Evolutionary conservation across 2,329 filamentous ascomycete genomes (phyloP).

Genomic region (Aspergillus spinulosporus): DNA sequence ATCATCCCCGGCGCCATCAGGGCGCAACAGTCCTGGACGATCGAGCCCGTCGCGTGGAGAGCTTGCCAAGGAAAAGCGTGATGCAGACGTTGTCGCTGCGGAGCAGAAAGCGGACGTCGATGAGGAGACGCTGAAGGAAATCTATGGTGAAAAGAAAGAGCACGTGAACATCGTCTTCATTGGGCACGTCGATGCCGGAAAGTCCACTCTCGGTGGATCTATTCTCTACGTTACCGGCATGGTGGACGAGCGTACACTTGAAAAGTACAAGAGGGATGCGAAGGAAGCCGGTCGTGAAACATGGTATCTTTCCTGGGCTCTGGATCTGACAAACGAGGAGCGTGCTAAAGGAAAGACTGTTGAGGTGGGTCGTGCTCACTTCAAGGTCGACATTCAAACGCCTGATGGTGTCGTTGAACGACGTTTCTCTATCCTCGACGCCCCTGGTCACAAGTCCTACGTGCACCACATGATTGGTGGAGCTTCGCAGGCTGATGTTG

Average conservation of each 20-base stretch:
- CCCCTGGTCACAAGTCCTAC: constrained; percentile 96
- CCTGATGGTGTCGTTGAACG: constrained; percentile 67
- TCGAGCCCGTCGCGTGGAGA: constrained; percentile 71
- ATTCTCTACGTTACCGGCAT: constrained; percentile 94
- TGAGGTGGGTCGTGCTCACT: constrained; percentile 92
- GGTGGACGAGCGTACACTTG: constrained; percentile 98
- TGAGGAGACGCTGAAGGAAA: constrained; percentile 83
- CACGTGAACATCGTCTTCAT: constrained; percentile 96
- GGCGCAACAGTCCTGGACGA: constrained; percentile 74
- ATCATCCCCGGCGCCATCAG: constrained; percentile 79
- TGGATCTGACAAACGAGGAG: constrained; percentile 96
- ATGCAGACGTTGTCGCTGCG: constrained; percentile 80
- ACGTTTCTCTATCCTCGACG: constrained; percentile 93
- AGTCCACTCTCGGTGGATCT: constrained; percentile 91
- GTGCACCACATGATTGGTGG: constrained; percentile 98
- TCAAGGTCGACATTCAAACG: constrained; percentile 66
- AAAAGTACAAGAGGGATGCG: constrained; percentile 96
- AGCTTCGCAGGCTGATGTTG: constrained; percentile 88
- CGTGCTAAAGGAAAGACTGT: constrained; percentile 96
- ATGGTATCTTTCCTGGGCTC: constrained; percentile 98
- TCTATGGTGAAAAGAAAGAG: constrained; percentile 78
- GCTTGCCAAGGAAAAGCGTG: constrained; percentile 59
- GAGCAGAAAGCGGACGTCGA: constrained; percentile 79
- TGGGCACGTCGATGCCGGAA: constrained; percentile 96
- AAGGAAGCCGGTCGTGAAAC: constrained; percentile 96